Base-by-base conservation (phyloP, 108 stramenopile species). In the Skeletonema potamos region DNA sequence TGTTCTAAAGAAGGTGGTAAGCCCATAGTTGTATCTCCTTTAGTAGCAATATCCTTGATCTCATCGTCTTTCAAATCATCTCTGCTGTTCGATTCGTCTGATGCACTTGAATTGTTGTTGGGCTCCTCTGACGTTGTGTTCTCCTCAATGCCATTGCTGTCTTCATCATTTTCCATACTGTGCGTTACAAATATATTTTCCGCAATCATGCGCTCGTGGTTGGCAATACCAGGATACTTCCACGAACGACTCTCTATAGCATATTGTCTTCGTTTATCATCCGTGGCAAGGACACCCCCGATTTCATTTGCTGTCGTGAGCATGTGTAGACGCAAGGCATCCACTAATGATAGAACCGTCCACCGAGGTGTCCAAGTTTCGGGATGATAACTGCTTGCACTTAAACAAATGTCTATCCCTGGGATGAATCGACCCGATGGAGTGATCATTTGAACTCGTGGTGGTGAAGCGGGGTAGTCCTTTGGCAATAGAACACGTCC, bases 291-390 rank as follows among this genome's bases (percentile, higher is more conserved):
- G 27, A 86, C 83, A 22, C 90, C 92, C 39, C 92, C 92, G 61
- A 96, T 93, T 84, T 96, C 95, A 51, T 87, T 82, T 0, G 92
- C 86, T 9, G 48, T 60, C 8, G 89, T 92, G 9, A 92, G 69
- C 92, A 96, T 93, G 74, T 96, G 95, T 39, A 92, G 17, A 44
- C 91, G 72, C 18, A 96, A 72, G 7, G 89, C 86, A 46, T 92
- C 74, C 2, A 93, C 82, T 33, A 96, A 62, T 1, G 85, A 80
- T 4, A 86, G 55, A 0, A 96, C 76, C 0, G 85, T 93, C 94
- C 94, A 97, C 58, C 72, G 60, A 15, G 94, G 91, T 37, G 87
- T 91, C 96, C 96, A 97, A 15, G 86, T 74, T 80, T 97, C 96
- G 0, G 90, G 92, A 79, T 97, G 96, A 67, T 89, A 97, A 54